Evolutionary conservation across 2,329 filamentous ascomycete species (phyloP), one percentile per base, ranked within the genome.

Genomic region (Fusarium sarcochroum): DNA sequence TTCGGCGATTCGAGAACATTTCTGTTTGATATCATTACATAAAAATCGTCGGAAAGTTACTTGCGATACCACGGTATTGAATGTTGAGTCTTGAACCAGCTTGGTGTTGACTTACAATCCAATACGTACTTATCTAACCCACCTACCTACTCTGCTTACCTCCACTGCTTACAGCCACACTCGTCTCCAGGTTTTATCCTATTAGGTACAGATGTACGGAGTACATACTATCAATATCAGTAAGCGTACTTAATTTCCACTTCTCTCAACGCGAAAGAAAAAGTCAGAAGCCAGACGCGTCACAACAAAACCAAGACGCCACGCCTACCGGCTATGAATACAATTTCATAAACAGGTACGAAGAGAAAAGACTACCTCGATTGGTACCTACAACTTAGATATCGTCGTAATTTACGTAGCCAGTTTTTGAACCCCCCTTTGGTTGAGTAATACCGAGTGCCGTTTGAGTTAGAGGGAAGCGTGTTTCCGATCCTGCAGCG

Each of bases 401-500:
- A 34, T 32, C 17, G 15, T 48, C 15, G 27, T 27, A 25, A 23
- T 20, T 35, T 44, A 42, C 23, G 20, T 20, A 25, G 35, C 15
- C 11, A 23, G 7, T 34, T 27, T 51, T 25, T 42, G 23, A 8
- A 27, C 21, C 42, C 27, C 46, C 59, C 46, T 21, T n/a, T 59
- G 38, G 20, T 65, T 38, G 18, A 54, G 40, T 49, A 54, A 63
- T 58, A 52, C 21, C 18, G 51, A 48, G 42, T 63, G 30, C 51
- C 46, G 69, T 71, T 67, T 70, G 62, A 61, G 50, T 48, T 71
- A 70, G 40, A 71, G 56, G 44, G 30, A 52, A 42, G 56, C 25
- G 52, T 63, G 66, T 69, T 69, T 69, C 66, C 62, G 69, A 68
- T 60, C 42, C 44, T 63, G 52, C 45, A 59, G 37, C 47, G 62